phyloP scores from a whole-genome alignment of 805 yeast genomes.

The Schwanniomyces pseudopolymorphus region DNA sequence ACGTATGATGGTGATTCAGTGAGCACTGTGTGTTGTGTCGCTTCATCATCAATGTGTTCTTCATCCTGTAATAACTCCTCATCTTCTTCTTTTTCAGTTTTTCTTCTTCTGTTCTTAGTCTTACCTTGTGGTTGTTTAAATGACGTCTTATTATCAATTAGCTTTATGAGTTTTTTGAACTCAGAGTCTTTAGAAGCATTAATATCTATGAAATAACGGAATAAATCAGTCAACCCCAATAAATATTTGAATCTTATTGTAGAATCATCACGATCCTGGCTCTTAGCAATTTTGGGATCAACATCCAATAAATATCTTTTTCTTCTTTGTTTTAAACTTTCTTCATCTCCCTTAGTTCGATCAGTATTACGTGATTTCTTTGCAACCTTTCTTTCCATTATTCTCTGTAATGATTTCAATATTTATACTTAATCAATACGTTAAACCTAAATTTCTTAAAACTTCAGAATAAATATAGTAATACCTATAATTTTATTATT shows the following conservation, averaged over 20 bases:
- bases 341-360: slow-evolving; percentile 5
- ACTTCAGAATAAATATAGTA: not conserved
- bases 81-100: slow-evolving; percentile 94
- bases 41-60: slow-evolving; percentile 56
- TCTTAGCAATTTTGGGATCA: slow-evolving; percentile 60
- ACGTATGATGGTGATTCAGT: slow-evolving; percentile 83
- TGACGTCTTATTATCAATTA: slow-evolving; percentile 51
- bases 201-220: slow-evolving; percentile 82
- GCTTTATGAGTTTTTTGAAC: slow-evolving; percentile 59
- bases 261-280: slow-evolving; percentile 57
- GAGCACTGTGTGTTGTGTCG: slow-evolving; percentile 58
- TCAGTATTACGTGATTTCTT: slow-evolving; percentile 1
- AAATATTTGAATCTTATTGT: slow-evolving; percentile 78
- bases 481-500: not conserved
- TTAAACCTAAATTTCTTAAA: not conserved
- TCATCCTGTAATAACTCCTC: slow-evolving; percentile 86
- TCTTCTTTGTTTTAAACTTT: slow-evolving; percentile 35
- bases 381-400: slow-evolving; percentile 7
- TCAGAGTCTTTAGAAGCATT: slow-evolving; percentile 76
- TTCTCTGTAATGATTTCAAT: not conserved
- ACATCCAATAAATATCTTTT: slow-evolving; percentile 47
- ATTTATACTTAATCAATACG: not conserved
- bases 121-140: slow-evolving; percentile 28
- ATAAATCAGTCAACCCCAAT: slow-evolving; percentile 78
- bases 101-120: slow-evolving; percentile 50